Conservation (phyloP, 768 basidiomycete species). For the Pleurotus giganteus region DNA sequence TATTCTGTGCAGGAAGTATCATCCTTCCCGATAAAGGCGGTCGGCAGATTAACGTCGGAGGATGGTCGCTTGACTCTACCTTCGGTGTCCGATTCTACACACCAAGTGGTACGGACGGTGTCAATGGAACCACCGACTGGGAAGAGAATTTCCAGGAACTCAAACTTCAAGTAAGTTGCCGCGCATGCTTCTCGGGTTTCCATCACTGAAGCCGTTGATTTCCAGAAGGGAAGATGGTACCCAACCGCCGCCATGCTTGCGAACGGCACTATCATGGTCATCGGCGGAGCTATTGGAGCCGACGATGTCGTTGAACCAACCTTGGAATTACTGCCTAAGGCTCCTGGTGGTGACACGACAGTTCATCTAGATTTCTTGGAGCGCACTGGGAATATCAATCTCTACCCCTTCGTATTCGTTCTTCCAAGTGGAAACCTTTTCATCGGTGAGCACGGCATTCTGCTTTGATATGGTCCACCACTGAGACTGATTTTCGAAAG, state of each 20-base stretch:
- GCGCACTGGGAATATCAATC: constrained; percentile 75
- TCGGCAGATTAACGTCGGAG: constrained; percentile 64
- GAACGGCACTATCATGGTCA: constrained; percentile 71
- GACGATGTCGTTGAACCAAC: constrained; percentile 66
- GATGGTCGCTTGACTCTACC: constrained; percentile 71
- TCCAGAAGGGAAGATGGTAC: constrained; percentile 68
- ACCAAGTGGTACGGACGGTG: constrained; percentile 64
- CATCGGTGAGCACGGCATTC: constrained; percentile 57
- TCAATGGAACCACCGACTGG: constrained; percentile 79
- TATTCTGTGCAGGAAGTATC: constrained; percentile 76
- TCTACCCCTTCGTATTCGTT: constrained; percentile 76
- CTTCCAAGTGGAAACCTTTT: constrained; percentile 71
- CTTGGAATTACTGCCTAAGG: constrained; percentile 69
- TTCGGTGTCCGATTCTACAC: constrained; percentile 72
- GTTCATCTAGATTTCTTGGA: constrained; percentile 63
- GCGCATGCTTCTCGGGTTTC: background rate
- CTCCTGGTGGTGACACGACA: constrained; percentile 60
- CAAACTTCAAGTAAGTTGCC: constrained; percentile 50
- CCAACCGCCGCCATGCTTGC: constrained; percentile 65
- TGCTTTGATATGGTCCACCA: background rate
- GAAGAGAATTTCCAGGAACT: constrained; percentile 64
- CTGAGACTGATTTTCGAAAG: constrained; percentile 28
- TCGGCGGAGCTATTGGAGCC: constrained; percentile 72
- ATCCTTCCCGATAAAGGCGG: constrained; percentile 74
- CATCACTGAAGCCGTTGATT: background rate